Evolutionary conservation across 331 rosid species (phyloP), one percentile per base, ranked within the genome.

Genomic region (Malus hybrid): DNA sequence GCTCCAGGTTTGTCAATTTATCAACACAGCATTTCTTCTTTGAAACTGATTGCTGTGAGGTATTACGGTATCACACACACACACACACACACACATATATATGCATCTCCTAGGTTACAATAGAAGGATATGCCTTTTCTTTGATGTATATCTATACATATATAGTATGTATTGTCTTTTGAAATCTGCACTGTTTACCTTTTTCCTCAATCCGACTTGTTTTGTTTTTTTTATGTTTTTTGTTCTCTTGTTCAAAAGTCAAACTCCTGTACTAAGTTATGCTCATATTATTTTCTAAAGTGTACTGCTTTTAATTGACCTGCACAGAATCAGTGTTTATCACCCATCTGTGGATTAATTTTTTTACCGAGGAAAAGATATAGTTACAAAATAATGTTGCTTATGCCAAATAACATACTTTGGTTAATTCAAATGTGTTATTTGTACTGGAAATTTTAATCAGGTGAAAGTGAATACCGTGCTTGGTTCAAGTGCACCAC

Each of bases 401-500:
- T 29, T 44, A 28, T 46, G 61, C 20, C 67, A 13, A 28, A 28
- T 74, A 12, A 4, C 3, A 4, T 32, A 34, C 20, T 22, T 8
- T 39, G 50, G 24, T 66, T 33, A 5, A 46, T 27, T 66, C 33
- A 2, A 39, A 2, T 69, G 52, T 69, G 54, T 20, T 52, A 12
- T 74, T 70, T 83, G 65, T 72, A 59, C 50, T 6, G 54, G 9
- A 73, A 78, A 74, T 78, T 81, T 50, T 67, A 65, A 86, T 79
- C 88, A 95, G 99, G 98, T 92, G 70, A 88, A 81, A 86, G 97
- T 95, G 50, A 87, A 68, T 84, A 92, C 97, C 5, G 96, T 85
- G 73, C 94, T 95, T 82, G 98, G 99, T 76, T 92, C 97, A 78
- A 83, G 81, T 86, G 93, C 94, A 54, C 98, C 99, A 61, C 89